Evolutionary conservation across 2,329 filamentous ascomycete genomes (phyloP).

Genomic region (Neofusicoccum ribis): DNA sequence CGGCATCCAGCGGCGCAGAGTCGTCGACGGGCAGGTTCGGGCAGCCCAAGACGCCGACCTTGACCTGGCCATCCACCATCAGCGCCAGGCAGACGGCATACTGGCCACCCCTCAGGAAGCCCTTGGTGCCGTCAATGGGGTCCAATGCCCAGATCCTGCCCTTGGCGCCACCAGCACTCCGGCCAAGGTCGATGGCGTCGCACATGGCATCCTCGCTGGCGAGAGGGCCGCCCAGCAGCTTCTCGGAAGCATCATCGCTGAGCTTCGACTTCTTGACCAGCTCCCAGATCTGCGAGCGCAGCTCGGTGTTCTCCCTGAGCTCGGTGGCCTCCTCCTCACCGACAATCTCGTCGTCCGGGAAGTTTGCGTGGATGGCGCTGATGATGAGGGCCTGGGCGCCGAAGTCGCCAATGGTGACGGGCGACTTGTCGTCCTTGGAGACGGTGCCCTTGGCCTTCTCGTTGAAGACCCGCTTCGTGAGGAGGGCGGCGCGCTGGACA

Average conservation of each 20-base stretch:
- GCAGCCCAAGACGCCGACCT: slow-evolving; percentile 91
- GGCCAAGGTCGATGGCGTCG: slow-evolving; percentile 59
- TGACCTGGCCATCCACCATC: slow-evolving; percentile 90
- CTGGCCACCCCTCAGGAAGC: slow-evolving; percentile 92
- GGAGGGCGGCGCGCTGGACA: slow-evolving; percentile 76
- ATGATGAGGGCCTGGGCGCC: slow-evolving; percentile 97
- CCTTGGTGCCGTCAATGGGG: slow-evolving; percentile 97
- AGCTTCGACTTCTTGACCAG: slow-evolving; percentile 74
- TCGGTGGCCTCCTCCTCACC: slow-evolving; percentile 90
- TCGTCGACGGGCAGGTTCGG: slow-evolving; percentile 93
- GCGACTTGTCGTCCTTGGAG: slow-evolving; percentile 91
- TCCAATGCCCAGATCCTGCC: slow-evolving; percentile 95
- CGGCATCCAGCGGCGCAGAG: slow-evolving; percentile 65
- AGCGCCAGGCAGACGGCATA: slow-evolving; percentile 93
- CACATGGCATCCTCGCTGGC: slow-evolving; percentile 64
- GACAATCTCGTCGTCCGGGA: slow-evolving; percentile 87
- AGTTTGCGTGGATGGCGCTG: slow-evolving; percentile 81
- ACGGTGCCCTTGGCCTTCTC: slow-evolving; percentile 93
- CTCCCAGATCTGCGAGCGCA: slow-evolving; percentile 79
- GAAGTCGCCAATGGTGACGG: slow-evolving; percentile 97
- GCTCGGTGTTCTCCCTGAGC: slow-evolving; percentile 68
- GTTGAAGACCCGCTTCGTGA: slow-evolving; percentile 77
- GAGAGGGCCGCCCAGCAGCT: slow-evolving; percentile 69
- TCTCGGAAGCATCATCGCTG: slow-evolving; percentile 64
- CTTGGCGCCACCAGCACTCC: slow-evolving; percentile 67